Evolutionary conservation across 768 basidiomycete genomes (phyloP), one percentile per base, ranked within the genome.

Genomic region (Pleurotus platypus): DNA sequence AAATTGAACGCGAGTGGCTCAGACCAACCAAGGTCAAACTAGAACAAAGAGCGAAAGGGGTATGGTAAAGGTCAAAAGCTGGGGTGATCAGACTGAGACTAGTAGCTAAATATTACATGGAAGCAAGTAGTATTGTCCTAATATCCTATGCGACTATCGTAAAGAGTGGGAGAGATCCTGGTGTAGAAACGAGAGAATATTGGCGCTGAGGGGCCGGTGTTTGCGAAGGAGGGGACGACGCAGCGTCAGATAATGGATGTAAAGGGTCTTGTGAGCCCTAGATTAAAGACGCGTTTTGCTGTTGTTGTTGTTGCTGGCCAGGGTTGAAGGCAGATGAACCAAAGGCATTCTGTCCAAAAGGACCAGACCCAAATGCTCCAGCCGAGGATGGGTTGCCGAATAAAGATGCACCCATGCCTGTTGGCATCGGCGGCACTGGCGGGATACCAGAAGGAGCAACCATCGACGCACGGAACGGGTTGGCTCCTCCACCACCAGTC

Each of bases 401-500:
- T 18, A 40, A 60, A n/a, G 55, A 58, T 18, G 55, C 24, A 26
- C 26, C 24, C n/a, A 51, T 49, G 24, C 53, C 57, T 45, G 57
- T 55, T 13, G 67, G 59, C 12, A 66, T 56, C 30, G 66, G 63
- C 0, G 61, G 62, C 16, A 62, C 60, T 26, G 62, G 55, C 1
- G 66, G 49, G 11, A 39, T 55, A 35, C 47, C 57, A 5, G 55
- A 40, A 15, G 51, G 13, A 2, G 58, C 58, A 43, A 49, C 65
- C 68, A 84, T 84, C 2, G 85, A 85, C 9, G 81, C 79, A 51
- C 85, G 78, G 69, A 87, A 87, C n/a, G 85, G 85, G 58, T 86
- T 87, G 3, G 81, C 81, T 38, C 71, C 70, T 0, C 30, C 30
- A 13, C 79, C 78, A 4, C 86, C 86, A 18, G 85, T 88, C 61